Evolutionary conservation across 768 basidiomycete genomes (phyloP).

Genomic region (Suillus occidentalis): DNA sequence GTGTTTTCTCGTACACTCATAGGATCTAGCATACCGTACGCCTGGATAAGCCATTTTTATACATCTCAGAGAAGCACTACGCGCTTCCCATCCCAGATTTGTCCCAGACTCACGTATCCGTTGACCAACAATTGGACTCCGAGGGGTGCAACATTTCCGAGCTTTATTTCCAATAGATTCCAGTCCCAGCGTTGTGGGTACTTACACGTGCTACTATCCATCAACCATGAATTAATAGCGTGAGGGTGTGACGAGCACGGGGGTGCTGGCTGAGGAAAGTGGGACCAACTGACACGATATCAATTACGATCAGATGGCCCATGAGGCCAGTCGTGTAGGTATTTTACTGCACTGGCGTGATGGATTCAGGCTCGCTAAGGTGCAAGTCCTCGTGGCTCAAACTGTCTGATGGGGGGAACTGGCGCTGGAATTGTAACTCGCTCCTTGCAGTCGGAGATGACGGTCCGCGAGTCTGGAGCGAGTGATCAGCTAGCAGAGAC

Average conservation of each 20-base stretch:
- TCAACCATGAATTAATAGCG: neutral
- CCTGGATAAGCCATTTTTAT: slow-evolving; percentile 2
- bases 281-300: neutral
- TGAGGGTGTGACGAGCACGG: neutral
- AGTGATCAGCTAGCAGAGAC: neutral
- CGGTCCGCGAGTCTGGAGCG: neutral
- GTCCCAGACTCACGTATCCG: neutral
- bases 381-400: neutral
- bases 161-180: neutral
- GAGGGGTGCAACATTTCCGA: neutral
- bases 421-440: neutral
- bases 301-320: neutral
- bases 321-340: neutral
- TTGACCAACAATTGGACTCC: neutral
- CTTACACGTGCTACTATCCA: neutral
- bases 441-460: neutral
- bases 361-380: neutral
- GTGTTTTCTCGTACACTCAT: slow-evolving; percentile 1
- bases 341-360: neutral
- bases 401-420: neutral
- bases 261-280: too few species aligned
- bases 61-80: neutral
- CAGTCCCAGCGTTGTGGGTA: neutral
- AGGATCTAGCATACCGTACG: neutral
- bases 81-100: neutral